Percentiles rank a stretch among this genome's conserved stretches.
Evolutionary conservation across 768 basidiomycete genomes (phyloP).

Genomic region (Baorangia bicolor): DNA sequence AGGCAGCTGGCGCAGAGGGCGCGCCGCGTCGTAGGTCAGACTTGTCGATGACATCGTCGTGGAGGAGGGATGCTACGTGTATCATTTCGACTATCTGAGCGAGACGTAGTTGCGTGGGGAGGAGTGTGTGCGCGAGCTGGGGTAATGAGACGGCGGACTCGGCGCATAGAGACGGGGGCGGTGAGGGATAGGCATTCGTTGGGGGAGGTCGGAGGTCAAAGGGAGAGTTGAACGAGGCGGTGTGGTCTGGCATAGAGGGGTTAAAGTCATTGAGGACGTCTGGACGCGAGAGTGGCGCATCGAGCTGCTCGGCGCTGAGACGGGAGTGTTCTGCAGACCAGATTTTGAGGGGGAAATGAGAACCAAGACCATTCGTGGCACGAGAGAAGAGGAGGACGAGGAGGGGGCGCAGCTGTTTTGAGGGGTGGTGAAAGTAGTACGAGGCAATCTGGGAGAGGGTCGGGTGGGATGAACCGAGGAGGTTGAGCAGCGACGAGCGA

Average conservation of each 20-base stretch:
- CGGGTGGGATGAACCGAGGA: constrained; percentile 89
- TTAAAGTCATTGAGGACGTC: constrained; percentile 92
- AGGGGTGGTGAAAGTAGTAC: constrained; percentile 87
- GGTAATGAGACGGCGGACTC: constrained; percentile 28
- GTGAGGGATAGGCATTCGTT: constrained; percentile 23
- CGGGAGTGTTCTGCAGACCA: constrained; percentile 62
- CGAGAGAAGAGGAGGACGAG: constrained; percentile 87
- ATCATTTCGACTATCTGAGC: constrained; percentile 99
- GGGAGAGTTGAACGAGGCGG: constrained; percentile 61
- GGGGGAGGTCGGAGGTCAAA: constrained; percentile 47
- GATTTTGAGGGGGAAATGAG: constrained; percentile 55
- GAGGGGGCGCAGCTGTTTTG: constrained; percentile 88
- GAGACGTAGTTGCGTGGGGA: constrained; percentile 88
- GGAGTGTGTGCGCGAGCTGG: constrained; percentile 36
- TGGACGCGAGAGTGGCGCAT: constrained; percentile 74
- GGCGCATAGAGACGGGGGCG: constrained; percentile 22
- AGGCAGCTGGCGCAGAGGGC: constrained; percentile 68
- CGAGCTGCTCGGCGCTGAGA: constrained; percentile 59
- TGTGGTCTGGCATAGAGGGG: constrained; percentile 78
- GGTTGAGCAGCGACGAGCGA: constrained; percentile 65
- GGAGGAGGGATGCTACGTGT: constrained; percentile 89
- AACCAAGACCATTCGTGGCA: constrained; percentile 89
- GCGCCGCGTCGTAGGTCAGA: constrained; percentile 69
- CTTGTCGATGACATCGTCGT: constrained; percentile 85
- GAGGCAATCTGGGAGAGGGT: constrained; percentile 84